Evolutionary conservation across 2,329 filamentous ascomycete genomes (phyloP).

Genomic region (Penicillium sclerotigenum): DNA sequence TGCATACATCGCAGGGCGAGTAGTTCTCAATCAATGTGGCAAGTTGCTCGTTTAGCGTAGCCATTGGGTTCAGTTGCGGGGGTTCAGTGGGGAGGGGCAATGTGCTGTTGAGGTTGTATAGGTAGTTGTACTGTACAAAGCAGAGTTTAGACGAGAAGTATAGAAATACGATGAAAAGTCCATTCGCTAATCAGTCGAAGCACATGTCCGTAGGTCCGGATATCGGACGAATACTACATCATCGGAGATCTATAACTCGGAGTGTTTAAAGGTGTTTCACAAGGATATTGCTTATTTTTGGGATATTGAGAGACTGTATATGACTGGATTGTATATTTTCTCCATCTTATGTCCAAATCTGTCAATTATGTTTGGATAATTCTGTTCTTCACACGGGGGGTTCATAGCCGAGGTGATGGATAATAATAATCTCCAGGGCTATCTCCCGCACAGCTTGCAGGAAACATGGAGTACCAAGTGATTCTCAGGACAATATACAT

Average conservation of each 20-base stretch:
- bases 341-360: not conserved
- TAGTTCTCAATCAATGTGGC: constrained; percentile 31
- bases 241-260: not conserved
- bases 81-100: not conserved
- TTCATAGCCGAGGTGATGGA: not conserved
- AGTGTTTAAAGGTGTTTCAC: not conserved
- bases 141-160: not conserved
- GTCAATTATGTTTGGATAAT: not conserved
- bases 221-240: constrained; percentile 15
- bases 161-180: not conserved
- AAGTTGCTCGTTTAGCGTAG: constrained; percentile 34
- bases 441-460: not conserved
- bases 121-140: not conserved
- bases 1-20: constrained; percentile 45
- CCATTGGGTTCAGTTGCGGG: constrained; percentile 27
- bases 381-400: not conserved
- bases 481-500: not conserved
- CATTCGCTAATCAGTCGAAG: constrained; percentile 1
- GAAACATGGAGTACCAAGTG: not conserved
- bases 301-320: not conserved
- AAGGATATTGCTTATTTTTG: not conserved
- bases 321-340: not conserved
- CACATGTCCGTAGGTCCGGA: constrained; percentile 24
- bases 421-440: not conserved
- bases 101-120: not conserved